Evolutionary conservation across 208 protist genomes (phyloP).

Genomic region (Trypanosoma vivax): DNA sequence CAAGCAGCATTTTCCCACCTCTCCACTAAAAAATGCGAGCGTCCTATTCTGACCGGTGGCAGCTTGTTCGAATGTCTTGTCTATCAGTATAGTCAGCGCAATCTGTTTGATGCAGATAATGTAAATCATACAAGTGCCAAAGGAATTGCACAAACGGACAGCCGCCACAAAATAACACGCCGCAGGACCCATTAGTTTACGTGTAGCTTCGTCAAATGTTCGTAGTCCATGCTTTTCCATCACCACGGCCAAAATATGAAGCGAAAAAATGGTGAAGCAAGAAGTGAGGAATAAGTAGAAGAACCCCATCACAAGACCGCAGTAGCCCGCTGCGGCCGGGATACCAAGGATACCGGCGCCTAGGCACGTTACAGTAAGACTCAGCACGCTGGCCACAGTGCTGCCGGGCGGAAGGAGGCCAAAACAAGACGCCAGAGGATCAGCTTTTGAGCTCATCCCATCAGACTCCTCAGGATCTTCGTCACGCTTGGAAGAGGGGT

Average conservation of each 20-base stretch:
- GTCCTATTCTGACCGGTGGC: no score
- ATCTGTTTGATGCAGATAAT: constrained; percentile 59
- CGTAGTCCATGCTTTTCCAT: constrained; percentile 45
- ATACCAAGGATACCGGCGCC: constrained; percentile 40
- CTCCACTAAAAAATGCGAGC: constrained; percentile 34
- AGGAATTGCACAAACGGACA: constrained; percentile 52
- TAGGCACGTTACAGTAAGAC: constrained; percentile 25
- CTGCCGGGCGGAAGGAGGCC: constrained; percentile 17
- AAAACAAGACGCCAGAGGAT: no score
- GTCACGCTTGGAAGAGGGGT: no score
- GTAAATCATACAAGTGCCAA: constrained; percentile 70
- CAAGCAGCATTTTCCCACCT: constrained; percentile 33
- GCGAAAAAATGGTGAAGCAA: constrained; percentile 46
- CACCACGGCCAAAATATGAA: constrained; percentile 41
- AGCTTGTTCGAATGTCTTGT: no score
- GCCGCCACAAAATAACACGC: constrained; percentile 67
- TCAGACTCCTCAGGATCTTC: no score
- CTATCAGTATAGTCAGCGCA: constrained; percentile 49
- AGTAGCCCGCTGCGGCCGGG: constrained; percentile 23
- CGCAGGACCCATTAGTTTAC: constrained; percentile 32
- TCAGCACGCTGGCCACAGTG: constrained; percentile 20
- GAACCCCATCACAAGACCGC: constrained; percentile 31
- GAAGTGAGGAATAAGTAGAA: constrained; percentile 56
- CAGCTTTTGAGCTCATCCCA: no score
- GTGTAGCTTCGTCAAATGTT: constrained; percentile 51